These are phyloP conservation scores for Catenaria anguillulae DNA, from an alignment of 371 early-diverging fungal genomes.

Conservation along the genomic window DNA sequence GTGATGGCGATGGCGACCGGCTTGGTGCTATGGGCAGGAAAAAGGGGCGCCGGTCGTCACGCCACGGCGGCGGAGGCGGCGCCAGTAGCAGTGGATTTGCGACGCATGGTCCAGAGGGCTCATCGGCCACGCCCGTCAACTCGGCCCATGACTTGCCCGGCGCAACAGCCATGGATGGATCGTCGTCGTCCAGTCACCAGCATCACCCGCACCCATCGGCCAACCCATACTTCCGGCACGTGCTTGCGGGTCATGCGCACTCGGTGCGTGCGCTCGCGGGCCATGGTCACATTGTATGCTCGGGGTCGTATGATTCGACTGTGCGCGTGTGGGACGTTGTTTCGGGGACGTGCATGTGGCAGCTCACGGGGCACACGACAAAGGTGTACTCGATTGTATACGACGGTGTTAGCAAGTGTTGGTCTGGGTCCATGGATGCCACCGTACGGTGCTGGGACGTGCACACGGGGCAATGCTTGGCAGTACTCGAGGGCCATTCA, in stretches of 20 bases:
- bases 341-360: conserved; percentile 45
- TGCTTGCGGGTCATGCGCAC: conserved; percentile 69
- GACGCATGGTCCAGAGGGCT: too few relatives aligned
- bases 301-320: conserved; percentile 89
- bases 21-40: too few relatives aligned
- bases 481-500: conserved; percentile 73
- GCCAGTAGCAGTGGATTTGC: too few relatives aligned
- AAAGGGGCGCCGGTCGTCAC: too few relatives aligned
- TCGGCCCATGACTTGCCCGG: conserved; percentile 13
- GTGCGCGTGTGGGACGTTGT: conserved; percentile 86
- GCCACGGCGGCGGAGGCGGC: too few relatives aligned
- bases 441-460: conserved; percentile 93
- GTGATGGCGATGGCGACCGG: not conserved
- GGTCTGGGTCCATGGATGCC: conserved; percentile 93
- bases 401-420: conserved; percentile 63
- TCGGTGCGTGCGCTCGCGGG: conserved; percentile 92
- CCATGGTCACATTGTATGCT: conserved; percentile 68
- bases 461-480: conserved; percentile 59
- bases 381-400: conserved; percentile 88
- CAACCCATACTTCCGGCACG: conserved; percentile 44
- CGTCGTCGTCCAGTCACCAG: too few relatives aligned
- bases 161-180: not conserved
- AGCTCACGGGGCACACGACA: conserved; percentile 68
- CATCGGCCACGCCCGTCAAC: not conserved
- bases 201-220: not conserved